These are phyloP conservation scores for Cyberlindnera mississippiensis DNA, from an alignment of 805 yeast genomes.

Conservation along the genomic window DNA sequence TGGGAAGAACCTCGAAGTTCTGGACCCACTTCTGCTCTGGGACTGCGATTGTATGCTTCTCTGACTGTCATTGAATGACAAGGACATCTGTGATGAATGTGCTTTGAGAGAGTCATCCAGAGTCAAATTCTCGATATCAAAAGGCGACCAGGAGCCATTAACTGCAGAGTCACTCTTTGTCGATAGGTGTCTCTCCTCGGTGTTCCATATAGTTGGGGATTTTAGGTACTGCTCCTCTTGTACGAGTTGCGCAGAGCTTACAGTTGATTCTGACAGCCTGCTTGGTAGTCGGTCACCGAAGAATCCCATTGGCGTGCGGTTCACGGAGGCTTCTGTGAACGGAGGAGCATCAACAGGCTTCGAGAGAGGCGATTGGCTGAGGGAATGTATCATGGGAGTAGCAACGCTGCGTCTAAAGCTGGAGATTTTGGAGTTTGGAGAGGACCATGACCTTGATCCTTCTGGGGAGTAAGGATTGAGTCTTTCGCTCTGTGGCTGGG, in stretches of 20 bases:
- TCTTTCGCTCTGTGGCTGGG: neutral
- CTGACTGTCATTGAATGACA: conserved; percentile 1
- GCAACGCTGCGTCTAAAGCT: conserved; percentile 24
- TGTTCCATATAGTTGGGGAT: conserved; percentile 26
- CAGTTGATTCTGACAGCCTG: neutral
- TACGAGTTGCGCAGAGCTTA: neutral
- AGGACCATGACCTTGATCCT: conserved; percentile 17
- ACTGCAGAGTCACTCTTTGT: conserved; percentile 27
- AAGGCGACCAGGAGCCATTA: conserved; percentile 24
- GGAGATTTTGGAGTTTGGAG: conserved; percentile 26
- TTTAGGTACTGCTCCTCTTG: conserved; percentile 14
- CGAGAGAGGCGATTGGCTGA: conserved; percentile 24
- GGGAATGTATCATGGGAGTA: conserved; percentile 16
- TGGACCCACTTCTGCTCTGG: conserved; percentile 9
- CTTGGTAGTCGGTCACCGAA: conserved; percentile 2
- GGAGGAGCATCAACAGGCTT: conserved; percentile 19
- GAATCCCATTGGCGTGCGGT: neutral
- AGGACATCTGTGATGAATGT: conserved; percentile 7
- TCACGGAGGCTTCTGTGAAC: neutral
- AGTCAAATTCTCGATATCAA: conserved; percentile 21
- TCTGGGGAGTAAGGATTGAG: conserved; percentile 9
- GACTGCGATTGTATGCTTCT: conserved; percentile 3
- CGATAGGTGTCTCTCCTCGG: conserved; percentile 24
- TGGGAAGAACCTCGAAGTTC: conserved; percentile 27
- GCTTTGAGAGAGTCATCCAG: conserved; percentile 17